A percentile compares a stretch with the other conserved stretches of the same genome.
phyloP scores from a whole-genome alignment of 805 yeast species.

The Hanseniaspora lachancei region DNA sequence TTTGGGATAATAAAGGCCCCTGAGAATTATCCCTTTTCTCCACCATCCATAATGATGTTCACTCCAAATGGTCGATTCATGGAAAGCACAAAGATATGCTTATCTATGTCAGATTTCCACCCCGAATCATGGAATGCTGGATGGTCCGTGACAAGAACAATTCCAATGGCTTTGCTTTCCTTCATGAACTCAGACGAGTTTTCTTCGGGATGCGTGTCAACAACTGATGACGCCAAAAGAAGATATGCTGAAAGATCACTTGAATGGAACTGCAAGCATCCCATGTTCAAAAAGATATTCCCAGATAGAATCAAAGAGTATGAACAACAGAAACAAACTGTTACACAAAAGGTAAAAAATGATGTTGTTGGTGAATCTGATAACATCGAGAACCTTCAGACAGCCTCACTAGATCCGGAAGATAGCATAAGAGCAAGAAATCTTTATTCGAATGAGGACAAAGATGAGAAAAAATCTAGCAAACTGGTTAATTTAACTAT shows the following conservation, averaged over 20 bases:
- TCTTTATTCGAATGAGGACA: neutral
- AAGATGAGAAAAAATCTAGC: neutral
- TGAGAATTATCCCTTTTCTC: conserved; percentile 76
- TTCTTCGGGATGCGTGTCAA: conserved; percentile 68
- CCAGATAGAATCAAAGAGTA: conserved; percentile 44
- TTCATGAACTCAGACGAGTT: conserved; percentile 82
- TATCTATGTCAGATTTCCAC: conserved; percentile 89
- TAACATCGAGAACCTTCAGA: conserved; percentile 9
- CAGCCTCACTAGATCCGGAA: conserved; percentile 19
- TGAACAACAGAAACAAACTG: conserved; percentile 14
- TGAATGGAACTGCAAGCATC: conserved; percentile 47
- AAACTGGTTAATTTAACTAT: conserved; percentile 18
- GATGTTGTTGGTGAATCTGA: conserved; percentile 13
- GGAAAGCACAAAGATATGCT: conserved; percentile 67
- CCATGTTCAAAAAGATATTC: conserved; percentile 48
- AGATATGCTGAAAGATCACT: conserved; percentile 47
- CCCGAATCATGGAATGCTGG: conserved; percentile 95
- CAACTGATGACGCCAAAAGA: conserved; percentile 46
- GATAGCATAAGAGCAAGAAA: neutral
- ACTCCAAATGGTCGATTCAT: conserved; percentile 86
- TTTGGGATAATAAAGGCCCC: conserved; percentile 83
- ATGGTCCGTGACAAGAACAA: conserved; percentile 76
- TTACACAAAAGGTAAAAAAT: conserved; percentile 12
- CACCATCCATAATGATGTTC: conserved; percentile 77
- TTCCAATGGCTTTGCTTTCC: conserved; percentile 71